A percentile compares a stretch with the other conserved stretches of the same genome.
phyloP scores from a whole-genome alignment of 345 rosid genomes.

The Jatropha curcas region DNA sequence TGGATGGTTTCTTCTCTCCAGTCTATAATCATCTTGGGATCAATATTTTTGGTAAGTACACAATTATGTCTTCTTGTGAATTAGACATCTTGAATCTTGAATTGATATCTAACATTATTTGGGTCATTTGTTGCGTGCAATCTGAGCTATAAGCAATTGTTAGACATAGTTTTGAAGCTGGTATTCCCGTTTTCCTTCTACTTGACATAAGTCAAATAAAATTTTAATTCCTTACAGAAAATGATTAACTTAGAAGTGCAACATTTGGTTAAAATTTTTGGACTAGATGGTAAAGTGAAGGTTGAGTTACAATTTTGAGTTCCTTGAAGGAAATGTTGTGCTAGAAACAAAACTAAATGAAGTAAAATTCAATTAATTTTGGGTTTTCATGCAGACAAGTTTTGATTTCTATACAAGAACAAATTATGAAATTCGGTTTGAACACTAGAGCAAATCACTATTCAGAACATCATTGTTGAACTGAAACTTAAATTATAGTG shows the following conservation, averaged over 20 bases:
- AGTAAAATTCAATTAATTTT: not conserved
- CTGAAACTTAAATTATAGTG: not conserved
- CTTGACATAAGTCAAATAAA: not conserved
- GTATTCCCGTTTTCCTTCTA: not conserved
- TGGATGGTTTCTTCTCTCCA: conserved; percentile 78
- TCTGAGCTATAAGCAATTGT: not conserved
- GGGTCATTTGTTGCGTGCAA: not conserved
- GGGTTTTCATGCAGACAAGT: not conserved
- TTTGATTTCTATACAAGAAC: not conserved
- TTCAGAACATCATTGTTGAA: not conserved
- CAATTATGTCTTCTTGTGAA: not conserved
- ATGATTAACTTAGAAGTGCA: not conserved
- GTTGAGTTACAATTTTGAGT: not conserved
- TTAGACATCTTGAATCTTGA: not conserved
- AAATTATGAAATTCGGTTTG: not conserved
- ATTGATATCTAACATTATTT: not conserved
- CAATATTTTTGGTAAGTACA: conserved; percentile 55
- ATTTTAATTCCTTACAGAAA: not conserved
- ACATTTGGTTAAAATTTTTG: not conserved
- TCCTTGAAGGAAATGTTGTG: not conserved
- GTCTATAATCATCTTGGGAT: conserved; percentile 66
- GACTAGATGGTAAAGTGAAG: not conserved
- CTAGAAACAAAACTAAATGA: not conserved
- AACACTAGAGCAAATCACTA: not conserved
- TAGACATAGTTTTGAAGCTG: not conserved